Base-by-base conservation (phyloP, 306 rosid species). In the Prunus mira region DNA sequence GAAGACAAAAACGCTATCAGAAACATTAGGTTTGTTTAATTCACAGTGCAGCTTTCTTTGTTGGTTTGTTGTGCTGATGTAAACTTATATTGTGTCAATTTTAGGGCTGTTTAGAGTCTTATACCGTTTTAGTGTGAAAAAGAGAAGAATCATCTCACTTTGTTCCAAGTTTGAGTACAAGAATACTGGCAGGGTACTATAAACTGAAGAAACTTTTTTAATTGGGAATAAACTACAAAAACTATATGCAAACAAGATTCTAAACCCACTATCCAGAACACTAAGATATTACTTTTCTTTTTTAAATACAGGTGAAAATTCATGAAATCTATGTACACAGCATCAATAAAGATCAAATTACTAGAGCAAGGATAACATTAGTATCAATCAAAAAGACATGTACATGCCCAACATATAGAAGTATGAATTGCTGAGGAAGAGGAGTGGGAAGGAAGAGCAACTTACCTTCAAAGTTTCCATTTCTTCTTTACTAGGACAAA, bases 401-500 rank as follows among this genome's bases (percentile, higher is more conserved):
- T 38, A 17, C 45, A 41, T 9, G 25, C 46, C 61, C 45, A 62
- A 65, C 20, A 71, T 14, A 62, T 50, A 20, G 56, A 47, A 28
- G 38, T 34, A 76, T 49, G 11, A 18, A 56, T 45, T 65, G 41
- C 17, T 46, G n/a, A 0, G 2, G 19, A 72, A 56, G 20, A n/a
- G 13, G 12, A 14, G 49, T 19, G 28, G 69, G 10, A 46, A 61
- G 68, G 52, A 74, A 24, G 58, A 47, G 58, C 32, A 28, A 50
- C 65, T 61, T 82, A 92, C 98, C 97, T 88, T 92, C 69, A 95
- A 79, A 25, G 88, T 83, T 81, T 95, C 98, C 97, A 95, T 95
- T 81, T 95, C 97, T 85, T 95, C 98, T 80, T 92, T 92, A 41
- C 97, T 87, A 55, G 98, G 98, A 79, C 97, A 92, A 87, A 95